A percentile compares a stretch with the other conserved stretches of the same genome.
phyloP scores from a whole-genome alignment of 129 eudicot genomes.

The Pseudognaphalium luteoalbum region DNA sequence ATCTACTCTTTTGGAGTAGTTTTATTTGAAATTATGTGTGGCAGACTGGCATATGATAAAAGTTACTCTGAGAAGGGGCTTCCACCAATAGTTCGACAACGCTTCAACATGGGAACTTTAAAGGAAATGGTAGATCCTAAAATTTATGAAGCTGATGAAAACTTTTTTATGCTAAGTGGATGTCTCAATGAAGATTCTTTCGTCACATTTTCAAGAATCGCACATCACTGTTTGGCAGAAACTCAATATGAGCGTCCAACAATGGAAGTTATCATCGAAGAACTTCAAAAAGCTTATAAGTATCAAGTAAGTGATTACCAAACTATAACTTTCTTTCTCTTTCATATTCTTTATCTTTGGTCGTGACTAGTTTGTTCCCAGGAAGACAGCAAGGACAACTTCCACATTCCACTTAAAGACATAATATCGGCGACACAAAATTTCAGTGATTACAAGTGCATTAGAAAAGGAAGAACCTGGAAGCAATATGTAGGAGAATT shows the following conservation, averaged over 20 bases:
- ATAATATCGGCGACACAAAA: background rate
- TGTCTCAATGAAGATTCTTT: conserved; percentile 1
- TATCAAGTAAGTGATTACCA: conserved; percentile 10
- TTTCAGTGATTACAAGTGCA: background rate
- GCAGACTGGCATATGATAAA: conserved; percentile 11
- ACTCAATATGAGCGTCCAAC: background rate
- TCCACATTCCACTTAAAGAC: background rate
- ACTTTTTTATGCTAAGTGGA: background rate
- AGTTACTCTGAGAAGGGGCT: conserved; percentile 1
- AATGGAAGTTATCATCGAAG: background rate
- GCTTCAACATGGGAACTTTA: background rate
- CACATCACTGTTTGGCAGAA: background rate
- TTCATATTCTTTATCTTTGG: background rate
- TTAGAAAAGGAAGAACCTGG: background rate
- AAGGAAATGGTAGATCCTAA: conserved; percentile 1
- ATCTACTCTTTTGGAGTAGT: background rate
- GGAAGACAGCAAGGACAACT: too few species aligned
- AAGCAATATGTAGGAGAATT: background rate
- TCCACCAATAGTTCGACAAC: background rate
- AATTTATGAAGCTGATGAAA: background rate
- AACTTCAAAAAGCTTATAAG: background rate
- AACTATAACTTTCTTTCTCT: background rate
- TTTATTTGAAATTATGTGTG: conserved; percentile 6
- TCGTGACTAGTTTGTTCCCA: background rate
- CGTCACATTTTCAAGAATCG: conserved; percentile 1